phyloP scores from a whole-genome alignment of 192 early-diverging fungal species.

The Coemansia sp. region DNA sequence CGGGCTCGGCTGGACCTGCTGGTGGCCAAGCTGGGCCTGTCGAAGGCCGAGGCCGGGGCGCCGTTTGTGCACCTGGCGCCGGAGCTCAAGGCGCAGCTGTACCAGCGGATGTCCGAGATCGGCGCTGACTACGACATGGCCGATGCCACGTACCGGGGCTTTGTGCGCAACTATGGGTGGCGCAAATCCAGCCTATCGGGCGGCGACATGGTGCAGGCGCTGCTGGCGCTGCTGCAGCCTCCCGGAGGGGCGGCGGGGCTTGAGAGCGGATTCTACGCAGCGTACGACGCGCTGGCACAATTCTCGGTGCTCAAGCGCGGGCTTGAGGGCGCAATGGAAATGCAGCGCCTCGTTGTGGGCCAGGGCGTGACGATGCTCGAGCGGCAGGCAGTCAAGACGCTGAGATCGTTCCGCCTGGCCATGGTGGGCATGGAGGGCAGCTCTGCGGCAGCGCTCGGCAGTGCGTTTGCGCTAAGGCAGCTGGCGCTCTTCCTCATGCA shows the following conservation, averaged over 20 bases:
- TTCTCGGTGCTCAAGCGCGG: conserved; percentile 57
- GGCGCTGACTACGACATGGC: conserved; percentile 79
- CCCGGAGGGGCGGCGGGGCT: neutral
- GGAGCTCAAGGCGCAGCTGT: conserved; percentile 73
- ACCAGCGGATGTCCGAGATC: conserved; percentile 63
- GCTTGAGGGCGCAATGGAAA: conserved; percentile 70
- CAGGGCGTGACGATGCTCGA: conserved; percentile 81
- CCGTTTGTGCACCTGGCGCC: conserved; percentile 74
- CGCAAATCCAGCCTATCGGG: conserved; percentile 66
- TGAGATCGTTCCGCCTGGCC: conserved; percentile 74
- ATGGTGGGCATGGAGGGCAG: conserved; percentile 58
- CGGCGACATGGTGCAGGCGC: conserved; percentile 77
- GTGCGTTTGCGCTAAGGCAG: conserved; percentile 67
- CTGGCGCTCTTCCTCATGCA: conserved; percentile 84
- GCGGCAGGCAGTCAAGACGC: conserved; percentile 72
- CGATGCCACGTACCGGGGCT: conserved; percentile 77
- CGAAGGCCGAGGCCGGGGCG: conserved; percentile 75
- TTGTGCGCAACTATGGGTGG: conserved; percentile 77
- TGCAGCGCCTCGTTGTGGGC: conserved; percentile 76
- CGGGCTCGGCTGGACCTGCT: conserved; percentile 70
- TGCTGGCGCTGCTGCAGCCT: conserved; percentile 68
- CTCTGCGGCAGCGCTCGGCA: conserved; percentile 49
- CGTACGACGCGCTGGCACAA: conserved; percentile 78
- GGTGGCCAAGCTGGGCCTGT: conserved; percentile 91
- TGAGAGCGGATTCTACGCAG: conserved; percentile 74